These are phyloP conservation scores for Fusarium setosum DNA, from an alignment of 2,329 filamentous ascomycete species.

Conservation along the genomic window DNA sequence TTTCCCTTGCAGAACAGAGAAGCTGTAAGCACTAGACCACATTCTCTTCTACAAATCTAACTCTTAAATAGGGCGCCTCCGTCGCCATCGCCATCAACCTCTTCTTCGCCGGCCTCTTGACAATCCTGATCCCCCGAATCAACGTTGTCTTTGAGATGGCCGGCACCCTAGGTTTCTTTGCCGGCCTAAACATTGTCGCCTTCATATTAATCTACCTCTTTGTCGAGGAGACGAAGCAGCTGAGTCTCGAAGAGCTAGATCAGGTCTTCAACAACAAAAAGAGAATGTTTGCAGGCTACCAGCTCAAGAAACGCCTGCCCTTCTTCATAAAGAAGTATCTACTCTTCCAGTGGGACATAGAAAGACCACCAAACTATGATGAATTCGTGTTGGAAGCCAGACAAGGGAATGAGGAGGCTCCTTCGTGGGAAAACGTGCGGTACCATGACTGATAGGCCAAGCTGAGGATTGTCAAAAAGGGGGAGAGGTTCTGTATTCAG, in stretches of 20 bases:
- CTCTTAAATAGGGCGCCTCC: conserved; percentile 52
- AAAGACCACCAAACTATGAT: conserved; percentile 8
- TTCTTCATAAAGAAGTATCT: conserved; percentile 44
- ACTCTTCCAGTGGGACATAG: background rate
- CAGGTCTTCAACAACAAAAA: conserved; percentile 45
- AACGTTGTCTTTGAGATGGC: conserved; percentile 40
- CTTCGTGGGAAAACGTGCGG: too few relatives aligned
- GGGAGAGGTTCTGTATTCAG: too few relatives aligned
- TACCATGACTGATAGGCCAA: too few relatives aligned
- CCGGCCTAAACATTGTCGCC: conserved; percentile 56
- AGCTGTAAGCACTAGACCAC: conserved; percentile 38
- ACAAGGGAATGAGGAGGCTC: too few relatives aligned
- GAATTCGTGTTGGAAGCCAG: conserved; percentile 4
- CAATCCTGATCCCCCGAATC: conserved; percentile 54
- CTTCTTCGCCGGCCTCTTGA: conserved; percentile 58
- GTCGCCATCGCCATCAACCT: conserved; percentile 61
- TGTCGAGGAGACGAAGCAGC: conserved; percentile 60
- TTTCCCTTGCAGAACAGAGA: conserved; percentile 63
- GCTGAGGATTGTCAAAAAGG: too few relatives aligned
- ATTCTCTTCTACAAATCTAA: conserved; percentile 2
- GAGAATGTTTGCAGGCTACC: conserved; percentile 51
- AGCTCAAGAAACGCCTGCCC: conserved; percentile 48
- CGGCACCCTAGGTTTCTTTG: conserved; percentile 55
- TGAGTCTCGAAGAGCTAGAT: conserved; percentile 55
- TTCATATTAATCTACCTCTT: conserved; percentile 59